Evolutionary conservation across 1,284 basidiomycete species (phyloP), one percentile per base, ranked within the genome.

Genomic region (Singerocomus inundabilis): DNA sequence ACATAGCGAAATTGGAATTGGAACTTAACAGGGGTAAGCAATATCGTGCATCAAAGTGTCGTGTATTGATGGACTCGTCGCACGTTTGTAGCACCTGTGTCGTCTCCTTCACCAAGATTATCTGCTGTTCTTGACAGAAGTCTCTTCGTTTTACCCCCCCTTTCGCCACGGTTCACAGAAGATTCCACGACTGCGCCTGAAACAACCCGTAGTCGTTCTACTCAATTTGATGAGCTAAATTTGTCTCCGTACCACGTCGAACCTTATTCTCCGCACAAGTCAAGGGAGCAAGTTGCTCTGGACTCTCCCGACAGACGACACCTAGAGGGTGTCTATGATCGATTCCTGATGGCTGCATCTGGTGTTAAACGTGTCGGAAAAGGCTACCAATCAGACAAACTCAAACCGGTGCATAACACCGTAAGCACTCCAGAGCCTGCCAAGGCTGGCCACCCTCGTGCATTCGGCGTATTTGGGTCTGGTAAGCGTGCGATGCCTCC

Each of bases 311-410:
- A 74, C 46, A 77, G 73, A 50, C 79, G 76, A 30, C 77, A 75
- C 36, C 59, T 85, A 24, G 87, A 89, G 68, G 79, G 78, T 44
- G 82, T 85, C 11, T 89, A 89, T 55, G 87, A 90, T 57, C 78
- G 84, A 34, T 84, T 89, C 72, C 72, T 90, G 28, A 86, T 88
- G 84, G 82, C 85, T 8, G 85, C 85, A 0, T 79, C 82, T 5
- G 83, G 84, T 28, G 84, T 89, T 34, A 88, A 83, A 61, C 83
- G 86, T 16, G 70, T 83, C 10, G 86, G 86, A 3, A 83, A 80
- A 57, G 86, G 87, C 11, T 89, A 89, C 57, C 84, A 89, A 65
- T 88, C 85, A 1, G 79, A 86, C 44, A 77, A 77, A 52, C 43
- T 66, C 35, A 75, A 72, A 32, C 73, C 78, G 2, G 55, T 69